These are phyloP conservation scores for Erodium trifolium DNA, from an alignment of 441 rosid species.

Conservation along the genomic window DNA sequence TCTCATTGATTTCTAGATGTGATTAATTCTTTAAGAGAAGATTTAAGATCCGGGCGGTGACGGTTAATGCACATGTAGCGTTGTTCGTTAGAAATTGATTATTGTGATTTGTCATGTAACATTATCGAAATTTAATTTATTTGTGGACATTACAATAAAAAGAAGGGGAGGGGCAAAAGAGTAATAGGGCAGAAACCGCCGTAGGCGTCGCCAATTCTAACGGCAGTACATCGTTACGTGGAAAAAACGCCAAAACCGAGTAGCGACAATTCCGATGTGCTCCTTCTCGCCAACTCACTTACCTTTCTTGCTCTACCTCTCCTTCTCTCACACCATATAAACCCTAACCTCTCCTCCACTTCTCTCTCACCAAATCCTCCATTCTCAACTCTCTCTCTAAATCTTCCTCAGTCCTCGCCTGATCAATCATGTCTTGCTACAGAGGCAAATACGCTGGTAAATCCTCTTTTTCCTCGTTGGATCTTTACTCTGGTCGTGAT, in stretches of 20 bases:
- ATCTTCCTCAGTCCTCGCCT: neutral
- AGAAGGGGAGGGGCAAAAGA: neutral
- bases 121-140: too few relatives aligned
- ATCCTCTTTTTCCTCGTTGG: neutral
- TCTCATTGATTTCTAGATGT: too few relatives aligned
- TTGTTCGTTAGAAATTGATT: too few relatives aligned
- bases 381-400: neutral
- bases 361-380: neutral
- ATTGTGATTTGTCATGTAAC: too few relatives aligned
- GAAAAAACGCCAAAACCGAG: neutral
- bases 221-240: conserved; percentile 6
- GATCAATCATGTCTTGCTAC: conserved; percentile 19
- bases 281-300: neutral
- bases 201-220: neutral
- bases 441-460: conserved; percentile 21
- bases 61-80: too few relatives aligned
- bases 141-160: too few relatives aligned
- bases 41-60: too few relatives aligned
- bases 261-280: neutral
- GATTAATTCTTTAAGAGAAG: too few relatives aligned
- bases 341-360: neutral
- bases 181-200: neutral
- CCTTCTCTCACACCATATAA: neutral
- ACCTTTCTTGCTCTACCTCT: neutral
- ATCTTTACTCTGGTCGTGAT: neutral